Percentiles rank a stretch among this genome's conserved stretches.
phyloP scores from a whole-genome alignment of 2,329 filamentous ascomycete species.

The Calonectria pauciramosa region DNA sequence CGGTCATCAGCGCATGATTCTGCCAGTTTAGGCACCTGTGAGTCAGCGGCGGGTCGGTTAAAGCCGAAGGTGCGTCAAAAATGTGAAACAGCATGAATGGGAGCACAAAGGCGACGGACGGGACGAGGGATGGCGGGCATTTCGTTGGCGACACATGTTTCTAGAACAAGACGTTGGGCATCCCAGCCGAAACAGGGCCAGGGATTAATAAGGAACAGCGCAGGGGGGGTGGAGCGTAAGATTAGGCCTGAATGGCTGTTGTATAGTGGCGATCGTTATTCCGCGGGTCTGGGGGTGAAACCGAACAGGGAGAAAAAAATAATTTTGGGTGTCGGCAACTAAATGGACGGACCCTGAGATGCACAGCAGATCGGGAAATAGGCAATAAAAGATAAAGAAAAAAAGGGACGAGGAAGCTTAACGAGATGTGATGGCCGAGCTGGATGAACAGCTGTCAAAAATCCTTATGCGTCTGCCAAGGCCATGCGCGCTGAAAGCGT shows the following conservation, averaged over 20 bases:
- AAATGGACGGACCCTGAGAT: neutral
- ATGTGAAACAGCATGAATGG: neutral
- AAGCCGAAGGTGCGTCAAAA: neutral
- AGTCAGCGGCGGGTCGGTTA: neutral
- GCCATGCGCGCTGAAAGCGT: neutral
- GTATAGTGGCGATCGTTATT: constrained; percentile 15
- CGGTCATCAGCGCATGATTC: neutral
- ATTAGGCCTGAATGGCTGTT: neutral
- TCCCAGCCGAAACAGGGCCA: neutral
- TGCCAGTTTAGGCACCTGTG: neutral
- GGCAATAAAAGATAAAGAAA: neutral
- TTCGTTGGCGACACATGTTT: constrained; percentile 6
- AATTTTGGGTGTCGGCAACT: neutral
- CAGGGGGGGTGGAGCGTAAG: constrained; percentile 5
- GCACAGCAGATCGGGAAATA: neutral
- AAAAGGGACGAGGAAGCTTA: neutral
- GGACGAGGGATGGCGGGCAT: neutral
- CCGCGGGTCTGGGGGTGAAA: constrained; percentile 12
- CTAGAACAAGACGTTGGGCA: neutral
- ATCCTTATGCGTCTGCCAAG: neutral
- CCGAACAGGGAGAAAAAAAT: neutral
- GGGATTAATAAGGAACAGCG: neutral
- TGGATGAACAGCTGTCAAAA: neutral
- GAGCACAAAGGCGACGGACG: neutral
- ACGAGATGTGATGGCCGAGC: neutral